A percentile compares a stretch with the other conserved stretches of the same genome.
phyloP scores from a whole-genome alignment of 2,329 filamentous ascomycete species.

The Aspergillus piperis region DNA sequence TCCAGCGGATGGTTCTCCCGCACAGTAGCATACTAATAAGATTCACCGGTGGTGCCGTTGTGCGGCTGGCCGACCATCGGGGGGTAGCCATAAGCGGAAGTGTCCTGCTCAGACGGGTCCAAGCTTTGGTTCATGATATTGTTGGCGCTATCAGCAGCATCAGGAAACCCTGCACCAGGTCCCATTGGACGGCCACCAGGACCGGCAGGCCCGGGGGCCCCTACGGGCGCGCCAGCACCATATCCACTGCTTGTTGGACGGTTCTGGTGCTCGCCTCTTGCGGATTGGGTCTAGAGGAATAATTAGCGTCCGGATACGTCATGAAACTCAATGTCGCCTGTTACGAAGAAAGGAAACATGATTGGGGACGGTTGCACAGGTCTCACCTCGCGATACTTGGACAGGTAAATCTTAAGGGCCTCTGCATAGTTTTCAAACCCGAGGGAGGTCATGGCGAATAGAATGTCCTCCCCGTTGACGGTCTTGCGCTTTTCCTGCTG shows the following conservation, averaged over 20 bases:
- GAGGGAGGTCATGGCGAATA: slow-evolving; percentile 98
- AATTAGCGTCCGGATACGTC: slow-evolving; percentile 30
- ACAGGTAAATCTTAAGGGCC: slow-evolving; percentile 95
- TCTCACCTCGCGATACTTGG: slow-evolving; percentile 96
- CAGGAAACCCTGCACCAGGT: slow-evolving; percentile 36
- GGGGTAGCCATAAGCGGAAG: slow-evolving; percentile 48
- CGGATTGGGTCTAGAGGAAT: slow-evolving; percentile 71
- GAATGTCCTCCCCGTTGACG: slow-evolving; percentile 96
- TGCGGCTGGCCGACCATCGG: slow-evolving; percentile 49
- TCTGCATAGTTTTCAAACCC: slow-evolving; percentile 99
- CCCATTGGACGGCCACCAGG: slow-evolving; percentile 34
- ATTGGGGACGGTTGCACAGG: slow-evolving; percentile 29
- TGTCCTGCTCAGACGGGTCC: slow-evolving; percentile 49
- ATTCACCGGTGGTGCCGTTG: slow-evolving; percentile 50
- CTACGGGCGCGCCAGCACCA: slow-evolving; percentile 41
- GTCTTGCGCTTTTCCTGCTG: slow-evolving; percentile 99
- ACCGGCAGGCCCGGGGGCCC: slow-evolving; percentile 33
- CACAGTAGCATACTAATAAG: slow-evolving; percentile 36
- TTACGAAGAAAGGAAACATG: slow-evolving; percentile 16
- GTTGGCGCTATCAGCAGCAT: slow-evolving; percentile 45
- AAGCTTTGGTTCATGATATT: slow-evolving; percentile 47
- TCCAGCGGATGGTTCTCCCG: slow-evolving; percentile 12
- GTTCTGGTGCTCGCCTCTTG: slow-evolving; percentile 66
- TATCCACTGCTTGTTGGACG: slow-evolving; percentile 56
- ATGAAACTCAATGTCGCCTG: slow-evolving; percentile 32